These are phyloP conservation scores for Schizonepeta tenuifolia DNA, from an alignment of 257 asterid species.

Conservation along the genomic window DNA sequence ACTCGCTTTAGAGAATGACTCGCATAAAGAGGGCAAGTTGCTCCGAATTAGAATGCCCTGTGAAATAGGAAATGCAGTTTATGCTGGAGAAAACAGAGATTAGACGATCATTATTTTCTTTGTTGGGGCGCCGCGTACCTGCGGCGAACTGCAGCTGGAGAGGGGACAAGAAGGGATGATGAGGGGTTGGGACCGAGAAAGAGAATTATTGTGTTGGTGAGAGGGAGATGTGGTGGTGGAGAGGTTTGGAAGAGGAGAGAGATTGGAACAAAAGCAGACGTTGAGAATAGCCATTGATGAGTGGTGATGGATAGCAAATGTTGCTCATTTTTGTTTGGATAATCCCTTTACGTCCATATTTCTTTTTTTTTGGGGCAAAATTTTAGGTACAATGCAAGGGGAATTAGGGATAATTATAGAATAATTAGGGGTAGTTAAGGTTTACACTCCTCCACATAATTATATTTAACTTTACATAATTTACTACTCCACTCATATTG, in stretches of 20 bases:
- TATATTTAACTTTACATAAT: no score
- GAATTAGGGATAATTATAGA: no score
- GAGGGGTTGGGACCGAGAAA: conserved; percentile 31
- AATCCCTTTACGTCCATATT: background rate
- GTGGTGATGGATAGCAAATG: conserved; percentile 29
- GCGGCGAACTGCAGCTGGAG: conserved; percentile 21
- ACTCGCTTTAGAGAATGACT: conserved; percentile 62
- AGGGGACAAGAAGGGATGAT: conserved; percentile 32
- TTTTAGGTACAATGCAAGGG: no score
- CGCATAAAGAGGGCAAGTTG: conserved; percentile 39
- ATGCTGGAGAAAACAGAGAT: background rate
- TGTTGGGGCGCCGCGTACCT: conserved; percentile 36
- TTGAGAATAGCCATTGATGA: conserved; percentile 65
- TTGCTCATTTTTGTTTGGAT: conserved; percentile 36
- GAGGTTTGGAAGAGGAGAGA: conserved; percentile 46
- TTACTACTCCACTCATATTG: no score
- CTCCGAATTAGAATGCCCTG: conserved; percentile 44
- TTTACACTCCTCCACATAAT: no score
- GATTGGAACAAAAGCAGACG: conserved; percentile 54
- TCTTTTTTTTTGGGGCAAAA: no score
- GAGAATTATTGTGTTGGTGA: conserved; percentile 15
- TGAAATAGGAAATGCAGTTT: conserved; percentile 5
- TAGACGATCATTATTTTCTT: background rate
- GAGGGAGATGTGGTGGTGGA: conserved; percentile 27
- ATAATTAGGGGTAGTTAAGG: no score